Conservation (phyloP, 1,284 basidiomycete genomes). For the Ceratobasidium papillatum region DNA sequence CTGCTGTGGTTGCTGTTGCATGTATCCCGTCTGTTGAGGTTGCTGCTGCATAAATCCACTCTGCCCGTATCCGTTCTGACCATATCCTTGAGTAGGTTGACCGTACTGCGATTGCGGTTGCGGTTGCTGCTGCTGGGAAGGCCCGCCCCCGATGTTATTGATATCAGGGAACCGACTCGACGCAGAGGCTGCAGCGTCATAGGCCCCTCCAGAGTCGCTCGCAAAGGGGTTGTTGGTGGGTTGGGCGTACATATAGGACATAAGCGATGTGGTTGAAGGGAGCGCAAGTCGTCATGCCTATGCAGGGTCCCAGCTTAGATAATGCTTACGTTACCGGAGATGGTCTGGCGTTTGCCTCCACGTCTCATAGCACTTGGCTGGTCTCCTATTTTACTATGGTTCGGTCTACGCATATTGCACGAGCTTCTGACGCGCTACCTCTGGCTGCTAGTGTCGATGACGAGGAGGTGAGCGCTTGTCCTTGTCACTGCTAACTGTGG, state of each 20-base stretch:
- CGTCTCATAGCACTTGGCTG: conserved; percentile 25
- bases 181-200: conserved; percentile 15
- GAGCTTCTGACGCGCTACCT: conserved; percentile 91
- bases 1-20: conserved; percentile 12
- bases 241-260: conserved; percentile 39
- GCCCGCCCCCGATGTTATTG: conserved; percentile 32
- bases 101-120: conserved; percentile 11
- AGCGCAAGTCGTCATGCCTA: background rate
- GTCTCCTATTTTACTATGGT: conserved; percentile 68
- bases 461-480: conserved; percentile 72
- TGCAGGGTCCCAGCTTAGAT: background rate
- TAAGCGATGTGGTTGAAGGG: background rate
- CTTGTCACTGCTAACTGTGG: conserved; percentile 4
- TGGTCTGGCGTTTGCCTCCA: conserved; percentile 35
- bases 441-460: conserved; percentile 95
- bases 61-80: background rate
- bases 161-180: conserved; percentile 38
- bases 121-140: conserved; percentile 28
- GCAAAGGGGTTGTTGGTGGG: conserved; percentile 35
- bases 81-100: conserved; percentile 28
- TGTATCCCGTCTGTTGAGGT: conserved; percentile 22
- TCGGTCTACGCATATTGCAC: conserved; percentile 87
- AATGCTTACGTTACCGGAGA: conserved; percentile 27
- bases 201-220: background rate
- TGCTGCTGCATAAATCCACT: conserved; percentile 37